These are phyloP conservation scores for Crassisporium funariophilum DNA, from an alignment of 768 basidiomycete genomes.

Conservation along the genomic window DNA sequence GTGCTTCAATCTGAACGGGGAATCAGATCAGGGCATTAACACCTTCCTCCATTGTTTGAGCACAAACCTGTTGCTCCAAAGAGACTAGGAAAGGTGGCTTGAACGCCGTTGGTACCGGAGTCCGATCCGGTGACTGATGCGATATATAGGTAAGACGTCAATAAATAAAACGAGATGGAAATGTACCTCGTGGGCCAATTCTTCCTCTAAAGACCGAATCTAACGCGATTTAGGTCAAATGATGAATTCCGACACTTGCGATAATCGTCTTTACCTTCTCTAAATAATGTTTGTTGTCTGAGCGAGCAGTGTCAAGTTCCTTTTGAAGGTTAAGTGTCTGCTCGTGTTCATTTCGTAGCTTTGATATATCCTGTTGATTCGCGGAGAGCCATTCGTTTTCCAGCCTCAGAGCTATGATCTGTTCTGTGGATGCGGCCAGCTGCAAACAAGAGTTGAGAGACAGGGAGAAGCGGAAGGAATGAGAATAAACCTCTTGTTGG, in stretches of 20 bases:
- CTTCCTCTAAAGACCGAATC: not conserved
- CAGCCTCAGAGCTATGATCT: slow-evolving; percentile 14
- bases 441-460: slow-evolving; percentile 1
- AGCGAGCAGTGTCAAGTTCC: slow-evolving; percentile 9
- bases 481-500: slow-evolving; percentile 26
- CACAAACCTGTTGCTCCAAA: slow-evolving; percentile 18
- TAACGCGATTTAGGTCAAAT: slow-evolving; percentile 4
- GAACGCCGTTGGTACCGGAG: not conserved
- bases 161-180: not conserved
- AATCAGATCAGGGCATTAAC: not conserved
- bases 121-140: not conserved
- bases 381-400: slow-evolving; percentile 18
- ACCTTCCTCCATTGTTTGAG: not conserved
- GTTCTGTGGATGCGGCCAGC: slow-evolving; percentile 19
- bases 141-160: not conserved
- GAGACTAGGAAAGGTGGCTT: not conserved
- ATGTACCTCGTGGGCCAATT: not conserved
- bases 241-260: not conserved
- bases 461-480: not conserved
- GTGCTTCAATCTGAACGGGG: slow-evolving; percentile 21
- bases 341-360: slow-evolving; percentile 6
- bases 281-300: slow-evolving; percentile 9
- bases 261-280: slow-evolving; percentile 4
- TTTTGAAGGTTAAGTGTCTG: slow-evolving; percentile 1
- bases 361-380: slow-evolving; percentile 12